Base-by-base conservation (phyloP, 257 asterid genomes). In the Plectranthus barbatus region DNA sequence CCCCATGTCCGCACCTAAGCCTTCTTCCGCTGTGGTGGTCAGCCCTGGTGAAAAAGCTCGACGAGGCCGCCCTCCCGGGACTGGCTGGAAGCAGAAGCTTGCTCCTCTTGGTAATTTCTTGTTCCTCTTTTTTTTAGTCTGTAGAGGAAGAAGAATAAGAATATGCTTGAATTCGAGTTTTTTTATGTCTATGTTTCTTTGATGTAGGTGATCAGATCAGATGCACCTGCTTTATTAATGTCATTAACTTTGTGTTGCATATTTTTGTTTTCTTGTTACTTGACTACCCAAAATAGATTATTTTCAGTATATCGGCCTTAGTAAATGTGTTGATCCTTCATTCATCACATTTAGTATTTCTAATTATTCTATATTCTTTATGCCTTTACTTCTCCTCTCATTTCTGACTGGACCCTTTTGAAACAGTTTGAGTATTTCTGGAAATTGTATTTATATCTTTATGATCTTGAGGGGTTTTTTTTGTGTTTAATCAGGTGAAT, bases 61-160 rank as follows among this genome's bases (percentile, higher is more conserved):
- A 1, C 72, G 87, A 62, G 99, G 99, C 4, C 74, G 99, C 31
- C 99, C 99, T 3, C 97, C 91, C 1, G 99, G 99, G 60, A 80
- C 77, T 52, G 97, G 99, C 13, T 85, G 99, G 96, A 93, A 87
- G 79, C 99, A 93, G 83, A 76, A 87, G 73, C 85, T 93, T 44
- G 97, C 99, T 48, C 89, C 95, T 37, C 95, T 93, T 69, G 99
- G 99, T 90, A 72, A 61, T 71, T 15, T 46, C 55, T 64, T 54
- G 3, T 17, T 50, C 51, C 6, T 29, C n/a, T 69, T 34, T 4
- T 44, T 71, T 55, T 4, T 2, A 26, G 5, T 26, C n/a, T n/a
- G n/a, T n/a, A n/a, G n/a, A n/a, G n/a, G n/a, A n/a, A 23, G 29
- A 4, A 4, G 29, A 23, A 4, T 1, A 33, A 4, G 3, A 33